phyloP scores from a whole-genome alignment of 768 basidiomycete genomes.

The Leucocoprinus birnbaumii region DNA sequence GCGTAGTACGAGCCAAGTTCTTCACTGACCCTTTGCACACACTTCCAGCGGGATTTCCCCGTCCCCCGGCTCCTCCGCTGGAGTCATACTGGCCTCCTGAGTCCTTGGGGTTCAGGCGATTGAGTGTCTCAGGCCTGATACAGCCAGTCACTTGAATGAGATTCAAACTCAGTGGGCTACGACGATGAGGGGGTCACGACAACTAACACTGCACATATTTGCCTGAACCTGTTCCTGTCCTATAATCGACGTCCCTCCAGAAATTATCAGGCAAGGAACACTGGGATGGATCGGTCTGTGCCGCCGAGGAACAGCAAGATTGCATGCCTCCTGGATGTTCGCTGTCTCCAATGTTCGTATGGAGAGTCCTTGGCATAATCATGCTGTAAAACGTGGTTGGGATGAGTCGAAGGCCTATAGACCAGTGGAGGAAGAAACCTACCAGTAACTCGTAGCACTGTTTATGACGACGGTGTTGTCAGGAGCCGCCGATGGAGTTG shows the following conservation, averaged over 20 bases:
- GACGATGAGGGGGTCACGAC: neutral
- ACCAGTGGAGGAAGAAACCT: slow-evolving; percentile 13
- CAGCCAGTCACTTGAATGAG: slow-evolving; percentile 47
- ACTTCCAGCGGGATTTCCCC: slow-evolving; percentile 48
- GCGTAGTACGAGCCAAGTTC: neutral
- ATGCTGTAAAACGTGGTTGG: slow-evolving; percentile 25
- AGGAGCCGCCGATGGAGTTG: slow-evolving; percentile 23
- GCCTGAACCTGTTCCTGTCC: slow-evolving; percentile 36
- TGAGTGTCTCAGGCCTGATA: slow-evolving; percentile 39
- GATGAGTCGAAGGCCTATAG: neutral
- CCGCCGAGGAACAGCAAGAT: slow-evolving; percentile 49
- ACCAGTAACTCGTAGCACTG: slow-evolving; percentile 42
- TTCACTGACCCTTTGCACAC: slow-evolving; percentile 41
- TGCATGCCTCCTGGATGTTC: slow-evolving; percentile 53
- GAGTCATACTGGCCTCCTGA: slow-evolving; percentile 56
- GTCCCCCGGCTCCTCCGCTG: slow-evolving; percentile 46
- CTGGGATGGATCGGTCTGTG: slow-evolving; percentile 37
- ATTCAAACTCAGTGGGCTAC: neutral
- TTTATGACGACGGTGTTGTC: slow-evolving; percentile 55
- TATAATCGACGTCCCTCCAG: slow-evolving; percentile 50
- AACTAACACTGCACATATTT: slow-evolving; percentile 43
- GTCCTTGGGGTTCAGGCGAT: slow-evolving; percentile 43
- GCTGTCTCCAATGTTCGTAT: slow-evolving; percentile 56
- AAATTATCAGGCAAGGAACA: slow-evolving; percentile 44
- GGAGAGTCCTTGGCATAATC: slow-evolving; percentile 48